A percentile compares a stretch with the other conserved stretches of the same genome.
Conservation (phyloP, 2,329 filamentous ascomycete species). For the Cytospora piceicola region DNA sequence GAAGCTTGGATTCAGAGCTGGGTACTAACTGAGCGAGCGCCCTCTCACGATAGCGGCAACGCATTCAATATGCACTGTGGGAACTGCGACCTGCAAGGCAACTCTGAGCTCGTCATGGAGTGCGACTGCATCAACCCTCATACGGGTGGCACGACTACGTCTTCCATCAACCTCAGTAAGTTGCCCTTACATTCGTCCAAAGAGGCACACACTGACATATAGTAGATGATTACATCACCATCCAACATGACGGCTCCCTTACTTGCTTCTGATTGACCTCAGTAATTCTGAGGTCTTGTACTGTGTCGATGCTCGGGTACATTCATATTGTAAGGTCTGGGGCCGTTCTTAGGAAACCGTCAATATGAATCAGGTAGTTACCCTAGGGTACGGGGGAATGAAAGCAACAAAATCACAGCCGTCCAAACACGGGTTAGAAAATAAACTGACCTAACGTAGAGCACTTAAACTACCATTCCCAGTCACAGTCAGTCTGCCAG, state of each 20-base stretch:
- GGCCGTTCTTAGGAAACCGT: no score
- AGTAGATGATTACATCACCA: background rate
- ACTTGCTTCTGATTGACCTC: background rate
- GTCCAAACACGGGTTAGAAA: no score
- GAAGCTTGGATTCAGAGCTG: background rate
- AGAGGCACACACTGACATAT: background rate
- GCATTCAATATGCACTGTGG: background rate
- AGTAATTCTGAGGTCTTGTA: background rate
- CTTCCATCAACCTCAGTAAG: conserved; percentile 12
- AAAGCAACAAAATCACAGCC: background rate
- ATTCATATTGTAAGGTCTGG: no score
- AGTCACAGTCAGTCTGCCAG: no score
- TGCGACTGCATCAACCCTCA: background rate
- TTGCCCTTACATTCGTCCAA: background rate
- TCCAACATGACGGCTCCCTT: background rate
- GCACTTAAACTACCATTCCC: no score
- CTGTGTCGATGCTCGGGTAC: no score
- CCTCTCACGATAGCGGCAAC: background rate
- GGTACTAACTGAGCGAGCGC: background rate
- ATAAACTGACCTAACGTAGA: no score
- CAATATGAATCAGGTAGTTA: background rate
- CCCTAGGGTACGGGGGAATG: no score
- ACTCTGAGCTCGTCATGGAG: background rate
- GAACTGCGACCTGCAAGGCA: background rate
- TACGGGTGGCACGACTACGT: background rate